phyloP scores from a whole-genome alignment of 495 filamentous ascomycete species.

The Chlorociboria aeruginascens region DNA sequence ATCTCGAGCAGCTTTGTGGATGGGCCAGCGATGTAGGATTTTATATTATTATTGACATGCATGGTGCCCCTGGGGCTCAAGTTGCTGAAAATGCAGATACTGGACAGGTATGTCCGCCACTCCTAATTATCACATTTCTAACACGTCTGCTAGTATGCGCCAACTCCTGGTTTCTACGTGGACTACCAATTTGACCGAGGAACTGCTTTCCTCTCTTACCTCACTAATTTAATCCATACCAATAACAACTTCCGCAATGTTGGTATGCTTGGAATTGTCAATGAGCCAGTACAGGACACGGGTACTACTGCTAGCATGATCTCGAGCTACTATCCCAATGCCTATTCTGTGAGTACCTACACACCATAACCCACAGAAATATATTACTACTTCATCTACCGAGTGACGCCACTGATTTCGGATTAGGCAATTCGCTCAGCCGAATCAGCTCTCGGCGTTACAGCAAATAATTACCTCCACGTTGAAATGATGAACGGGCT shows the following conservation, averaged over 20 bases:
- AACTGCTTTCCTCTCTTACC: conserved; percentile 45
- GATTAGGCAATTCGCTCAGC: conserved; percentile 32
- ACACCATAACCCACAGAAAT: no score
- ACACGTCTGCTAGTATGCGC: conserved; percentile 17
- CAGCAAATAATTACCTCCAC: conserved; percentile 29
- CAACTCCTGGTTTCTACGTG: conserved; percentile 40
- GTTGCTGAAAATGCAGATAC: conserved; percentile 37
- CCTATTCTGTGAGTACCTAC: conserved; percentile 20
- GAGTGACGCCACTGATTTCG: conserved; percentile 2
- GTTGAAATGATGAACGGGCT: conserved; percentile 41
- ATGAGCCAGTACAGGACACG: conserved; percentile 39
- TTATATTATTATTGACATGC: conserved; percentile 54
- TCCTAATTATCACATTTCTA: background rate
- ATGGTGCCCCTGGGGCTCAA: conserved; percentile 52
- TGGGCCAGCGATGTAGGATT: conserved; percentile 43
- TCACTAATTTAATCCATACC: conserved; percentile 44
- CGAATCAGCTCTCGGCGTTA: conserved; percentile 29
- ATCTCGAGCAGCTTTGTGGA: conserved; percentile 40
- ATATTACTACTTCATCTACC: background rate
- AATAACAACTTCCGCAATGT: conserved; percentile 37
- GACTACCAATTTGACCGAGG: conserved; percentile 45
- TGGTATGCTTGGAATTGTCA: conserved; percentile 47
- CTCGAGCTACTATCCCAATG: conserved; percentile 34
- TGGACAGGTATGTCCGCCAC: conserved; percentile 30
- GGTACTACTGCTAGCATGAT: conserved; percentile 20